phyloP scores from a whole-genome alignment of 306 rosid species.

The Medicago ruthenica region DNA sequence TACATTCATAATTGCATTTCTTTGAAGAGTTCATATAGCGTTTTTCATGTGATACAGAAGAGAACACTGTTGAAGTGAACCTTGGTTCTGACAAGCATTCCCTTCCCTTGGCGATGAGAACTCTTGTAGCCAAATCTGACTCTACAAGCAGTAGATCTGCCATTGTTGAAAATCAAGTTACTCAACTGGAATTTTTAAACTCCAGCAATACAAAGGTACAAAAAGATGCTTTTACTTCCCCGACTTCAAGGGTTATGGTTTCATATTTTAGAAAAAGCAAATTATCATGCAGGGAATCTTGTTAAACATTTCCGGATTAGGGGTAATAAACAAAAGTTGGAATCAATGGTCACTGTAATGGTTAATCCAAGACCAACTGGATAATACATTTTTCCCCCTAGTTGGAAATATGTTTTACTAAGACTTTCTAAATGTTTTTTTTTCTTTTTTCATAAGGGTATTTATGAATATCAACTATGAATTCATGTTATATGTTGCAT shows the following conservation, averaged over 20 bases:
- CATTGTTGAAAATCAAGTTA: constrained; percentile 44
- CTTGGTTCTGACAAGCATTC: constrained; percentile 48
- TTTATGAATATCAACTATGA: constrained; percentile 31
- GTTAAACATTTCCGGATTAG: constrained; percentile 8
- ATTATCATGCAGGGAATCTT: constrained; percentile 17
- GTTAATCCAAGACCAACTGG: constrained; percentile 16
- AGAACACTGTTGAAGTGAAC: constrained; percentile 48
- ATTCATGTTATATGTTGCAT: constrained; percentile 23
- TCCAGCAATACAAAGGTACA: constrained; percentile 38
- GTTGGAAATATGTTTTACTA: constrained; percentile 23
- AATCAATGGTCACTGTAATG: not conserved
- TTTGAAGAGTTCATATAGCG: constrained; percentile 37
- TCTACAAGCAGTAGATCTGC: constrained; percentile 54
- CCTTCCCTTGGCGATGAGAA: constrained; percentile 34
- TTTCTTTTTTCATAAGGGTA: constrained; percentile 21
- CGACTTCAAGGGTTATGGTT: constrained; percentile 35
- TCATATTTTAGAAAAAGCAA: constrained; percentile 18
- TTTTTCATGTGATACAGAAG: constrained; percentile 50
- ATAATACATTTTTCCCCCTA: constrained; percentile 22
- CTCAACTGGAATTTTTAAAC: constrained; percentile 43
- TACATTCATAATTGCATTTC: constrained; percentile 32
- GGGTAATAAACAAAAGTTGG: constrained; percentile 27
- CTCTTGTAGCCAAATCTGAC: constrained; percentile 45
- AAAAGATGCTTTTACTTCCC: constrained; percentile 27
- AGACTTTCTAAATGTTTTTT: constrained; percentile 11